phyloP scores from a whole-genome alignment of 176 grass and related monocot genomes.

The Cenchrus fungigraminus region DNA sequence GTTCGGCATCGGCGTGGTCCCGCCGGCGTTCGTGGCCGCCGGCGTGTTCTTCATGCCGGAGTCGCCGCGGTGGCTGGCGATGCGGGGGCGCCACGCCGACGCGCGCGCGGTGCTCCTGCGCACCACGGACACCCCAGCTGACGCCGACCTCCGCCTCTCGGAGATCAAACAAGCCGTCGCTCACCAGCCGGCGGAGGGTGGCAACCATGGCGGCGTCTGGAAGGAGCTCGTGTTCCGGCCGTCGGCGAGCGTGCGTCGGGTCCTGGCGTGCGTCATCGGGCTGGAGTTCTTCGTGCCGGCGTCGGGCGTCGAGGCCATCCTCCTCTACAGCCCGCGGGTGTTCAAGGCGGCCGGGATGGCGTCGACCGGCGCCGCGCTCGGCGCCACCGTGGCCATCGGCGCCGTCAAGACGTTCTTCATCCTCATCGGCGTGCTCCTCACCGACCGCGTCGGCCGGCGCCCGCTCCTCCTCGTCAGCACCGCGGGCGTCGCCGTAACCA shows the following conservation, averaged over 20 bases:
- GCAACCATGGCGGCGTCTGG: background rate
- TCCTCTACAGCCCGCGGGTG: constrained; percentile 57
- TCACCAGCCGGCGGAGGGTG: too few species aligned
- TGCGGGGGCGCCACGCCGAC: constrained; percentile 40
- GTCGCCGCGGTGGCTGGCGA: constrained; percentile 64
- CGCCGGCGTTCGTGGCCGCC: constrained; percentile 29
- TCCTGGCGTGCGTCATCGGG: constrained; percentile 34
- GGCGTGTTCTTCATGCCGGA: constrained; percentile 57
- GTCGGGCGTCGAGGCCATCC: constrained; percentile 52
- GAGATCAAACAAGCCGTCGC: constrained; percentile 29
- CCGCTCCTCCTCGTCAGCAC: constrained; percentile 54
- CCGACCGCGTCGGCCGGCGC: constrained; percentile 52
- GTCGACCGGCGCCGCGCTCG: constrained; percentile 29
- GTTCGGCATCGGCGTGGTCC: constrained; percentile 20
- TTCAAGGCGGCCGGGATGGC: constrained; percentile 46
- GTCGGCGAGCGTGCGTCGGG: constrained; percentile 23
- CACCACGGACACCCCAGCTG: constrained; percentile 18
- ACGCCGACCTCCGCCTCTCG: constrained; percentile 35
- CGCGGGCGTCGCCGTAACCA: constrained; percentile 22
- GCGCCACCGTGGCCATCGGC: constrained; percentile 41
- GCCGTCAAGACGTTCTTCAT: constrained; percentile 37
- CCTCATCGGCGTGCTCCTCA: constrained; percentile 39
- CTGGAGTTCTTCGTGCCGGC: constrained; percentile 51
- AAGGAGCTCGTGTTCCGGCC: constrained; percentile 25
- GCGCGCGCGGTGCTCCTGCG: background rate